A percentile compares a stretch with the other conserved stretches of the same genome.
phyloP scores from a whole-genome alignment of 208 protist genomes.

The Giardia duodenalis region DNA sequence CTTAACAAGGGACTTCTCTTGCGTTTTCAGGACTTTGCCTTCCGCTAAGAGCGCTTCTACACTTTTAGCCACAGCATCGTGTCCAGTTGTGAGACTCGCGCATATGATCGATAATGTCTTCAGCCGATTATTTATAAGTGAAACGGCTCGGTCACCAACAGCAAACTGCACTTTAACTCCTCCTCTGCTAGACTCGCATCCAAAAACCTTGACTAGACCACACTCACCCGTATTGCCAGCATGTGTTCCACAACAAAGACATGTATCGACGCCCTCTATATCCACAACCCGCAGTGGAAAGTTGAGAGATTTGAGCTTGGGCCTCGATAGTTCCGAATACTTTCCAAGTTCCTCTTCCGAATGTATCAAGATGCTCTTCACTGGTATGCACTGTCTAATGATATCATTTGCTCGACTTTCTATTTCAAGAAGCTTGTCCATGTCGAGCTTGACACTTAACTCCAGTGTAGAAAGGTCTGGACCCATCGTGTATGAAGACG shows the following conservation, averaged over 20 bases:
- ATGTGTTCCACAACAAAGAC: slow-evolving; percentile 8
- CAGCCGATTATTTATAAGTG: neutral
- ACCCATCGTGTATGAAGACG: neutral
- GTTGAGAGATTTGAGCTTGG: no score
- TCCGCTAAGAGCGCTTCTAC: neutral
- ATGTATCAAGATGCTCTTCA: neutral
- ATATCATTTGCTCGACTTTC: neutral
- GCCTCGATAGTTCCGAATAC: neutral
- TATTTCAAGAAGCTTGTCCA: neutral
- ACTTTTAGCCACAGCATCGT: neutral
- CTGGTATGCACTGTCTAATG: neutral
- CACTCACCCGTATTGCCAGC: neutral
- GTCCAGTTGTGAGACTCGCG: neutral
- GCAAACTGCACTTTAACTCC: neutral
- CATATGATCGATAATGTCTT: neutral
- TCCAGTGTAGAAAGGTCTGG: neutral
- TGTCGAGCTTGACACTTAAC: neutral
- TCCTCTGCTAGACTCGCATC: neutral
- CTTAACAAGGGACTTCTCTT: neutral
- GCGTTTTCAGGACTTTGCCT: neutral
- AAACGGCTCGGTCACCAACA: neutral
- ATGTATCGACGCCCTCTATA: neutral
- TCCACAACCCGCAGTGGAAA: neutral
- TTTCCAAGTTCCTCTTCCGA: neutral
- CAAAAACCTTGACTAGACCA: neutral